Percentiles rank a stretch among this genome's conserved stretches.
Evolutionary conservation across 164 flowering plant species (phyloP).

Genomic region (Magnolia kwangsiensis): DNA sequence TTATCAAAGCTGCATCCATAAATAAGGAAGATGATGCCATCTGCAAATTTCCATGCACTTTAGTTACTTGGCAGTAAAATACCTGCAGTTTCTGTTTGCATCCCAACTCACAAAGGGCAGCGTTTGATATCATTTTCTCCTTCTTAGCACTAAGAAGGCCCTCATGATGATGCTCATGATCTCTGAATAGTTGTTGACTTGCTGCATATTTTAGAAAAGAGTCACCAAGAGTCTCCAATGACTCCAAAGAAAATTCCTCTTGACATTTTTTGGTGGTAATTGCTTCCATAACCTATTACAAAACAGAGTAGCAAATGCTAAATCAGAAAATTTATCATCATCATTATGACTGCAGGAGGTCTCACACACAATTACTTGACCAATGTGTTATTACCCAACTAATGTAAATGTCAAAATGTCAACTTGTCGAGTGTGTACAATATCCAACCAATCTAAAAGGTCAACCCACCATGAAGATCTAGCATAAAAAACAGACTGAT

Average conservation of each 20-base stretch:
- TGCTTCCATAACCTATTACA: constrained; percentile 70
- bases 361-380: too few species aligned
- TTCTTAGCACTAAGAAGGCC: constrained; percentile 69
- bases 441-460: too few species aligned
- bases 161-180: constrained; percentile 51
- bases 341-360: not conserved
- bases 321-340: not conserved
- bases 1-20: too few species aligned
- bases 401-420: too few species aligned
- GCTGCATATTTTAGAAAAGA: constrained; percentile 87
- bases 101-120: constrained; percentile 61
- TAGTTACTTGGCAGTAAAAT: constrained; percentile 8
- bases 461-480: too few species aligned
- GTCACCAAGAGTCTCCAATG: constrained; percentile 93
- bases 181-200: constrained; percentile 62
- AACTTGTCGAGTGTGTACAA: too few species aligned
- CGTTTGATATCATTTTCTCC: constrained; percentile 55
- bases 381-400: too few species aligned
- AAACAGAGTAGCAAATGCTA: not conserved
- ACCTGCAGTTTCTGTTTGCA: constrained; percentile 66
- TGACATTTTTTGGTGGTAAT: constrained; percentile 80
- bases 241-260: constrained; percentile 69
- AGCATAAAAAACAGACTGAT: too few species aligned
- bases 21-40: too few species aligned
- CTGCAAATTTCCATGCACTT: too few species aligned